Conservation (phyloP, 768 basidiomycete species). For the Lactarius hengduanensis region DNA sequence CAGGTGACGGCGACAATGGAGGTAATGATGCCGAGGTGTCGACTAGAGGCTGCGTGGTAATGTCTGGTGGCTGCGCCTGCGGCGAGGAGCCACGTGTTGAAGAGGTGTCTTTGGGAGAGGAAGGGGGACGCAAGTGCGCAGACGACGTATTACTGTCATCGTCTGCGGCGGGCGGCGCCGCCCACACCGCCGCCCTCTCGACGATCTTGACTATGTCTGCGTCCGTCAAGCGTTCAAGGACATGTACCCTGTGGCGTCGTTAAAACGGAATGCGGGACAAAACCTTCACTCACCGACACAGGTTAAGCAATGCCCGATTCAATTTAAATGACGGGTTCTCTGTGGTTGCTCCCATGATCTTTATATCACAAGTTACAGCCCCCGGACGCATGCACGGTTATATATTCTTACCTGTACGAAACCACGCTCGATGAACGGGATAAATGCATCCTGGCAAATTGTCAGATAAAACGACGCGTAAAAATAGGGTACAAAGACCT, state of each 20-base stretch:
- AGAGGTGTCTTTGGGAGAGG: constrained; percentile 9
- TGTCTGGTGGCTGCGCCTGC: not conserved
- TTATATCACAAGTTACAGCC: not conserved
- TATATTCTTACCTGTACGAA: constrained; percentile 53
- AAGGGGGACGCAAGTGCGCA: constrained; percentile 4
- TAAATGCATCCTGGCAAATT: constrained; percentile 62
- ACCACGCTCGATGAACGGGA: constrained; percentile 80
- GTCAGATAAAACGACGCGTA: constrained; percentile 24
- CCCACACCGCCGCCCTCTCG: constrained; percentile 47
- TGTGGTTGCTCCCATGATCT: constrained; percentile 82
- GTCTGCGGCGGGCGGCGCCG: constrained; percentile 6
- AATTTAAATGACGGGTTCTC: constrained; percentile 89
- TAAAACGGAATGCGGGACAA: not conserved
- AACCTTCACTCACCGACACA: constrained; percentile 58
- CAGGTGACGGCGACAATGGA: constrained; percentile 17
- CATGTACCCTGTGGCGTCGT: constrained; percentile 60
- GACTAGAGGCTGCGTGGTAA: constrained; percentile 22
- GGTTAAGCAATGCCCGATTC: constrained; percentile 67
- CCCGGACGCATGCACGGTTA: not conserved
- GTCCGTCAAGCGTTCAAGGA: constrained; percentile 64
- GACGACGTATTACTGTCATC: not conserved
- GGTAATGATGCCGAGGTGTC: not conserved
- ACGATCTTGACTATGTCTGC: constrained; percentile 60
- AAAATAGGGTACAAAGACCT: constrained; percentile 39
- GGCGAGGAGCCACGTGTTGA: not conserved